Percentiles rank a stretch among this genome's conserved stretches.
These are phyloP conservation scores for Eimeria tenella DNA, from an alignment of 169 alveolate species.

Conservation along the genomic window DNA sequence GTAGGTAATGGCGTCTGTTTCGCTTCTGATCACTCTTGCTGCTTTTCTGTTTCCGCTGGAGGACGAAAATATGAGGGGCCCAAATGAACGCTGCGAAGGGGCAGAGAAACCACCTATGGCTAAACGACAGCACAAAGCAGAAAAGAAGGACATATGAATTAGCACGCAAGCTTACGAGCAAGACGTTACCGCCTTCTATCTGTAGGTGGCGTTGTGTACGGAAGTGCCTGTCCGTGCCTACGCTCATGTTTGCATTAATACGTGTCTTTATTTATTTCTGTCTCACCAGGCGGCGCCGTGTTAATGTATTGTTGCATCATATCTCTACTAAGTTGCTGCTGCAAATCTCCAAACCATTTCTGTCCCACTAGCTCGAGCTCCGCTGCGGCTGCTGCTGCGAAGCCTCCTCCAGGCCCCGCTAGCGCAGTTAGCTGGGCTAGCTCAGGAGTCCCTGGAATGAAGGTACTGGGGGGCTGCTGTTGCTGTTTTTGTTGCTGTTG, in stretches of 20 bases:
- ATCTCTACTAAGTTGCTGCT: neutral
- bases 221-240: no score
- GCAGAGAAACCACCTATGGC: neutral
- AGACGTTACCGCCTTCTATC: no score
- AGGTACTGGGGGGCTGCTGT: neutral
- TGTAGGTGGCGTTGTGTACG: no score
- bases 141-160: neutral
- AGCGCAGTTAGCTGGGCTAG: neutral
- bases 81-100: neutral
- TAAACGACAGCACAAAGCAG: neutral
- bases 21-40: no score
- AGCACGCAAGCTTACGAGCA: neutral
- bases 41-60: neutral
- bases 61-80: neutral
- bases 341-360: conserved; percentile 39
- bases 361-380: neutral
- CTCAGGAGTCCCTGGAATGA: neutral
- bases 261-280: neutral
- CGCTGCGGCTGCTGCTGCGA: conserved; percentile 32
- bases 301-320: conserved; percentile 17
- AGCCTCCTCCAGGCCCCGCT: conserved; percentile 8
- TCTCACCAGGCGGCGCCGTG: conserved; percentile 39
- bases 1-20: no score
- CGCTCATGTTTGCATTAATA: no score
- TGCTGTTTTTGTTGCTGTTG: no score